phyloP scores from a whole-genome alignment of 2,329 filamentous ascomycete genomes.

The Aspergillus sp. region DNA sequence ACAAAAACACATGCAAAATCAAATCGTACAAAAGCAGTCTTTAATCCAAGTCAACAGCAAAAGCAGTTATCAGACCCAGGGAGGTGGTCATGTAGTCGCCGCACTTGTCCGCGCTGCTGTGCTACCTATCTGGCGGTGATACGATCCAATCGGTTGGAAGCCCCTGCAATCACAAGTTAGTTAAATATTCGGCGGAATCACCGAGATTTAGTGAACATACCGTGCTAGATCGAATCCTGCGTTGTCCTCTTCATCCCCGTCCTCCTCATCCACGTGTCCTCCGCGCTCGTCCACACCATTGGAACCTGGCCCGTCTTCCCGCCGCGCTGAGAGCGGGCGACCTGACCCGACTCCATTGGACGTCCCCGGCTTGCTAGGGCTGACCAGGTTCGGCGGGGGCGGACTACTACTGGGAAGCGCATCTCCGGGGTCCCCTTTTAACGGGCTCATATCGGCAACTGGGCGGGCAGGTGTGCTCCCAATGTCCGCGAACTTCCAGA shows the following conservation, averaged over 20 bases:
- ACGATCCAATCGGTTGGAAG: slow-evolving; percentile 50
- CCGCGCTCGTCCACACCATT: slow-evolving; percentile 16
- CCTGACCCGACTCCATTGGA: slow-evolving; percentile 32
- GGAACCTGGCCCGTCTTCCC: slow-evolving; percentile 22
- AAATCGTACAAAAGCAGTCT: background rate
- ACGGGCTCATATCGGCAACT: slow-evolving; percentile 46
- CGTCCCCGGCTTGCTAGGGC: slow-evolving; percentile 45
- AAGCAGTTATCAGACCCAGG: background rate
- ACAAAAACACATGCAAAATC: background rate
- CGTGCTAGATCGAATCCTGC: slow-evolving; percentile 49
- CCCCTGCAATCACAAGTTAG: slow-evolving; percentile 32
- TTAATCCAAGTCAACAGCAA: background rate
- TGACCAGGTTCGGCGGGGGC: slow-evolving; percentile 46
- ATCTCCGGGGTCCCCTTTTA: slow-evolving; percentile 44
- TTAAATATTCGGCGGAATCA: background rate
- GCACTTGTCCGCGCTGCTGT: slow-evolving; percentile 38
- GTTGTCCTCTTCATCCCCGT: slow-evolving; percentile 39
- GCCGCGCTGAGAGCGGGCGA: slow-evolving; percentile 31
- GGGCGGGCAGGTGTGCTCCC: slow-evolving; percentile 46
- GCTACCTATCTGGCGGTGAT: slow-evolving; percentile 44
- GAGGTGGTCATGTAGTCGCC: slow-evolving; percentile 18
- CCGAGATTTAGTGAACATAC: slow-evolving; percentile 27
- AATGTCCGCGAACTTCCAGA: slow-evolving; percentile 51
- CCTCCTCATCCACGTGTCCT: slow-evolving; percentile 28
- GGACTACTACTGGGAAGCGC: slow-evolving; percentile 48